Evolutionary conservation across 2,329 filamentous ascomycete genomes (phyloP).

Genomic region (Rhinocladiella mackenziei): DNA sequence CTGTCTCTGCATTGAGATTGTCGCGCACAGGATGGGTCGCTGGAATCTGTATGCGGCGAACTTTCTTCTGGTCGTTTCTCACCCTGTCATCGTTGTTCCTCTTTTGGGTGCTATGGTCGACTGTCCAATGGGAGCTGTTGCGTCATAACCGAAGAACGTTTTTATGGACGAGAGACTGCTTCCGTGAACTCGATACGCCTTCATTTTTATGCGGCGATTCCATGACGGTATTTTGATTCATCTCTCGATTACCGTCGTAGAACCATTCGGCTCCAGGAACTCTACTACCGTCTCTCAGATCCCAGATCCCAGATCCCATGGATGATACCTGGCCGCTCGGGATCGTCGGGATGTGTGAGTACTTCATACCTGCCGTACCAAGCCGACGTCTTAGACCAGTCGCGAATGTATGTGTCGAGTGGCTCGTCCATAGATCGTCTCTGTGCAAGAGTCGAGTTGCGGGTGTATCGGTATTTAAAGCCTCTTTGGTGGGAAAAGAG

Average conservation of each 20-base stretch:
- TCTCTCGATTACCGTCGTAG: constrained; percentile 15
- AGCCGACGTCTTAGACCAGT: background rate
- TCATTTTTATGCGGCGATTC: too few relatives aligned
- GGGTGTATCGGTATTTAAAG: constrained; percentile 25
- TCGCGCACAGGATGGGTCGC: too few relatives aligned
- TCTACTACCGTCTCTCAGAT: constrained; percentile 11
- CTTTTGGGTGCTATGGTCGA: too few relatives aligned
- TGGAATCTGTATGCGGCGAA: too few relatives aligned
- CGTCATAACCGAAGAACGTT: too few relatives aligned
- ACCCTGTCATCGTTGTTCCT: too few relatives aligned
- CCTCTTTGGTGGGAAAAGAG: constrained; percentile 21
- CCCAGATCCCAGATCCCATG: constrained; percentile 28
- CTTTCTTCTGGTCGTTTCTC: background rate
- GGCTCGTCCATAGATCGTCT: constrained; percentile 17
- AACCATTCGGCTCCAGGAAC: constrained; percentile 22
- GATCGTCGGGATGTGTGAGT: constrained; percentile 14
- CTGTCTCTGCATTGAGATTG: background rate
- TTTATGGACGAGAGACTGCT: too few relatives aligned
- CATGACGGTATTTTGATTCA: too few relatives aligned
- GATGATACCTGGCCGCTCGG: constrained; percentile 9
- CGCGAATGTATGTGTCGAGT: constrained; percentile 14
- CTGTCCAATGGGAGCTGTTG: too few relatives aligned
- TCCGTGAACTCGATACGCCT: too few relatives aligned
- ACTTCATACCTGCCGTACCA: constrained; percentile 20
- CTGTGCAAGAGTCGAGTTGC: constrained; percentile 21